Evolutionary conservation across 1,139 yeast species (phyloP).

Genomic region (Kodamaea sp.): DNA sequence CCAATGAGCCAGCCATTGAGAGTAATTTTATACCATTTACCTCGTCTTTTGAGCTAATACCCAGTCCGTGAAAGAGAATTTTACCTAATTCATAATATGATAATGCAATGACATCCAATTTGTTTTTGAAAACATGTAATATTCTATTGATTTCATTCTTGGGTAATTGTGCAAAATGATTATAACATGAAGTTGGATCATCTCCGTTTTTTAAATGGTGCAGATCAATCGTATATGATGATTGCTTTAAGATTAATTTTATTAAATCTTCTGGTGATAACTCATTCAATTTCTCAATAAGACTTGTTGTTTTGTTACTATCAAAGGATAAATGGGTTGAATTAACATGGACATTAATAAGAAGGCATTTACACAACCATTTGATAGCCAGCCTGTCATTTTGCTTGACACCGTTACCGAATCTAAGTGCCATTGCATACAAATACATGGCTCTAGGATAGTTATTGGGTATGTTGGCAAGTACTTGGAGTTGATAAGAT

Average conservation of each 20-base stretch:
- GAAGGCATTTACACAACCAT: conserved; percentile 53
- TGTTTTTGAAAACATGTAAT: conserved; percentile 23
- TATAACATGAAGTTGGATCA: conserved; percentile 29
- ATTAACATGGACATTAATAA: conserved; percentile 14
- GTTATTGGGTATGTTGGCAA: conserved; percentile 56
- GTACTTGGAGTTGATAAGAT: conserved; percentile 62
- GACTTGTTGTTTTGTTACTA: conserved; percentile 4
- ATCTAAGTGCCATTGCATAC: conserved; percentile 65
- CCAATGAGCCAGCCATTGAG: conserved; percentile 66
- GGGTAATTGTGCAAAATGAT: conserved; percentile 25
- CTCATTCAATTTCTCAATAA: conserved; percentile 25
- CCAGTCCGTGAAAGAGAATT: conserved; percentile 58
- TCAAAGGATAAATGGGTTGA: conserved; percentile 8
- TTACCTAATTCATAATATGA: conserved; percentile 59
- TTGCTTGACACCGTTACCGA: conserved; percentile 68
- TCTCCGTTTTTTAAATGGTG: conserved; percentile 18
- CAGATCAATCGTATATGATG: conserved; percentile 17
- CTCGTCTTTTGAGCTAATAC: conserved; percentile 52
- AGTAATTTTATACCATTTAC: conserved; percentile 54
- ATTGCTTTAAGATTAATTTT: conserved; percentile 23
- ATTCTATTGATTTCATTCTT: conserved; percentile 27
- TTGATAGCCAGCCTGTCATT: conserved; percentile 55
- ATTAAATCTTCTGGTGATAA: conserved; percentile 32
- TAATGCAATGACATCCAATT: conserved; percentile 29
- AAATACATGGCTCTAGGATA: conserved; percentile 62